Conservation (phyloP, 2,329 filamentous ascomycete species). For the Colletotrichum tanaceti region DNA sequence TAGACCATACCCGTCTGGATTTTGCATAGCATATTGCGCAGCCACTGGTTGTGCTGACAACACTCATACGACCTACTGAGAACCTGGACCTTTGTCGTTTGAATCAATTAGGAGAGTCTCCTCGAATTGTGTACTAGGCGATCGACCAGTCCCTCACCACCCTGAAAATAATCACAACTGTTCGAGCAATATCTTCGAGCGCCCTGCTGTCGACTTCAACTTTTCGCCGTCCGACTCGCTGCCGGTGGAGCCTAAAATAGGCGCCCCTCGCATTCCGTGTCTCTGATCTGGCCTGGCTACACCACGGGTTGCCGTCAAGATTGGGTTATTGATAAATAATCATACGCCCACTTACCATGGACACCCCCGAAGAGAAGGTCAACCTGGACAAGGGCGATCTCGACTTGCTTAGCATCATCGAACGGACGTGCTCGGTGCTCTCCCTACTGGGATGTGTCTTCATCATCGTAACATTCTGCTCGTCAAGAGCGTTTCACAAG, state of each 20-base stretch:
- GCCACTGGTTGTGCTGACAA: background rate
- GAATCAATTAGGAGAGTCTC: background rate
- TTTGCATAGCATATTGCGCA: conserved; percentile 5
- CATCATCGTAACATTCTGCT: conserved; percentile 77
- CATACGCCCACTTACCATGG: conserved; percentile 8
- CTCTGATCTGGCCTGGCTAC: background rate
- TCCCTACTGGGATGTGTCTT: conserved; percentile 78
- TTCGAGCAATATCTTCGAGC: background rate
- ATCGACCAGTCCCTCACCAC: conserved; percentile 1
- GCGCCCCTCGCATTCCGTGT: background rate
- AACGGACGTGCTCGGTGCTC: conserved; percentile 75
- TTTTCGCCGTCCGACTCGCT: background rate
- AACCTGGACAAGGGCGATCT: conserved; percentile 53
- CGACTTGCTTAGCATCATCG: conserved; percentile 68
- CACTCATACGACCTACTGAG: background rate
- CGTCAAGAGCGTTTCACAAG: conserved; percentile 79
- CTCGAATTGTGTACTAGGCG: conserved; percentile 2
- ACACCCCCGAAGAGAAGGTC: conserved; percentile 7
- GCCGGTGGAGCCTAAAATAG: background rate
- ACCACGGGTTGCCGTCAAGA: background rate
- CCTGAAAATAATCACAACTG: background rate
- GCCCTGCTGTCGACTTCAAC: background rate
- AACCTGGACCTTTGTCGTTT: background rate
- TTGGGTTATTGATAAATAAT: background rate
- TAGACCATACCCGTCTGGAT: conserved; percentile 30